Conservation (phyloP, 345 rosid genomes). For the Aurinia saxatilis region DNA sequence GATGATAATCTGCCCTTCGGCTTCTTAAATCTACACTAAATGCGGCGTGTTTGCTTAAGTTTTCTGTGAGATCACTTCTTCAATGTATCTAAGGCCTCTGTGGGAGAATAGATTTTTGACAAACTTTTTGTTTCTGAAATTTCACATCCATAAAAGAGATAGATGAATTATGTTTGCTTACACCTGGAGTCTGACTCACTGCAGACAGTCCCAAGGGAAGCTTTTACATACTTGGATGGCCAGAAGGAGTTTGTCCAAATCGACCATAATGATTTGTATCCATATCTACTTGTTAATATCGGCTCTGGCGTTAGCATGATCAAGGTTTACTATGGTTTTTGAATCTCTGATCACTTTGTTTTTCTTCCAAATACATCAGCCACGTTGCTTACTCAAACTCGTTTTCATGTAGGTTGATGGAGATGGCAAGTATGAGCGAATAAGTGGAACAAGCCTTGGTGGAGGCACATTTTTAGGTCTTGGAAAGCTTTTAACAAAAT, state of each 20-base stretch:
- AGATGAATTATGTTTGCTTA: not conserved
- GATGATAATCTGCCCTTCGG: not conserved
- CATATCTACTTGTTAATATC: constrained; percentile 83
- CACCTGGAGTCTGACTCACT: constrained; percentile 10
- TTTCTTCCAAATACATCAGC: not conserved
- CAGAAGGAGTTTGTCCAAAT: constrained; percentile 65
- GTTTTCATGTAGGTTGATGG: constrained; percentile 60
- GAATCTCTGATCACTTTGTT: not conserved
- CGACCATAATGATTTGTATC: constrained; percentile 67
- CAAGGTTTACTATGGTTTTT: constrained; percentile 45
- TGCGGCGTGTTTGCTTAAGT: not conserved
- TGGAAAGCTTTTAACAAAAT: constrained; percentile 75
- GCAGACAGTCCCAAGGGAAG: constrained; percentile 75
- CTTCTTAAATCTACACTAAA: not conserved
- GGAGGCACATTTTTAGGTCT: constrained; percentile 89
- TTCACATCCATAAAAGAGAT: no score
- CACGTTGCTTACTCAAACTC: not conserved
- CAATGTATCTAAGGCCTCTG: not conserved
- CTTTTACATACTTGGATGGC: constrained; percentile 63
- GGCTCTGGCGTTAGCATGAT: constrained; percentile 98
- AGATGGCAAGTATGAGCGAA: constrained; percentile 70
- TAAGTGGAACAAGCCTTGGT: constrained; percentile 87
- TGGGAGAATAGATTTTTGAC: not conserved
- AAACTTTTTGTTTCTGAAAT: not conserved
- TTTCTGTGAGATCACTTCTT: not conserved